Base-by-base conservation (phyloP, 176 grass and related monocot genomes). In the Carex myosuroides region DNA sequence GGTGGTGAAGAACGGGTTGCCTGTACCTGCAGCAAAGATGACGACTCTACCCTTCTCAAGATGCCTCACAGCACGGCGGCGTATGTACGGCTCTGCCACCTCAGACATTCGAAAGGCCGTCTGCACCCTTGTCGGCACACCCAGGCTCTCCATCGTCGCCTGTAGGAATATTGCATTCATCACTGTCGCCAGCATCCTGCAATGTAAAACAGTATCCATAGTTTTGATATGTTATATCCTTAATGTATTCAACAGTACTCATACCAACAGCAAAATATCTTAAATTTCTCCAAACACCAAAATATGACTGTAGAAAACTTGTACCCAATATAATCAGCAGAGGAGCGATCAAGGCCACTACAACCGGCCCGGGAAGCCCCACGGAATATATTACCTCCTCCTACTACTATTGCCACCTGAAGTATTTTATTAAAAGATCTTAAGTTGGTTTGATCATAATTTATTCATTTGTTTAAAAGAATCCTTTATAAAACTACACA, bases 91-190 rank as follows among this genome's bases (percentile, higher is more conserved):
- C 80, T 99, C 96, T 57, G 96, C 96, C 53, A 99, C 93, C 89
- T 99, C 96, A 83, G 96, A 99, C 91, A 99, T 99, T 70, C 96
- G 91, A 83, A 99, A 99, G 41, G 96, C 96, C 35, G 96, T 99
- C 80, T 99, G 96, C 52, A 99, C 96, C 79, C 93, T 91, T 46
- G 96, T 99, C 0, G 96, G 96, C 81, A 99, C 94, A 60, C 96
- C 96, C 53, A 99, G 91, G 85, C 96, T 99, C 88, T 99, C 96
- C 96, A 99, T 99, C 61, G 96, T 99, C 70, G 96, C 93, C 91
- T 99, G 96, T 87, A 99, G 85, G 85, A 95, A 99, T 85, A 99
- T 95, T 35, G 96, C 96, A 91, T 99, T 99, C 96, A 99, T 99
- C 62, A 95, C 96, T 77, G 96, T 99, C 50, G 93, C 93, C 84